phyloP scores from a whole-genome alignment of 2,329 filamentous ascomycete genomes.

The Stachybotrys echinatus region DNA sequence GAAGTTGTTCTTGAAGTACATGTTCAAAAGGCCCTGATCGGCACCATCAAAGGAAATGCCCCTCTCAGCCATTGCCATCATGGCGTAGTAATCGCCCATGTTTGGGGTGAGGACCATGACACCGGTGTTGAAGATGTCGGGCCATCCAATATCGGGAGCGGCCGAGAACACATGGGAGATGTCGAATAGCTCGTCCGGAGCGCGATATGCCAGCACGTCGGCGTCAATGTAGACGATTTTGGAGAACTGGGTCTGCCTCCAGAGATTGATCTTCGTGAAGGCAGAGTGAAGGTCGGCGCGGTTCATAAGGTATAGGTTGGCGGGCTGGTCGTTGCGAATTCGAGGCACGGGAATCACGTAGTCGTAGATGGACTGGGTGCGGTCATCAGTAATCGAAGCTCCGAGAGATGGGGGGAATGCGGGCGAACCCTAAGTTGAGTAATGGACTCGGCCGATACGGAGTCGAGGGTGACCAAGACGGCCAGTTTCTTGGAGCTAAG shows the following conservation, averaged over 20 bases:
- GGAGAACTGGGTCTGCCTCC: conserved; percentile 84
- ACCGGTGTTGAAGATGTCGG: conserved; percentile 96
- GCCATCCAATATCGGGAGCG: conserved; percentile 95
- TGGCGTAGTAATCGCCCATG: conserved; percentile 79
- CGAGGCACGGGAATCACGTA: conserved; percentile 79
- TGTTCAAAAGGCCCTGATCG: conserved; percentile 92
- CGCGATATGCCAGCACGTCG: conserved; percentile 84
- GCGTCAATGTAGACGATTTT: conserved; percentile 94
- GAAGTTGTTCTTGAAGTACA: conserved; percentile 81
- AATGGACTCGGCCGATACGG: conserved; percentile 69
- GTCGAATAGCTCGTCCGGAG: conserved; percentile 88
- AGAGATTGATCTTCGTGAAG: conserved; percentile 94
- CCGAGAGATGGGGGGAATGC: conserved; percentile 63
- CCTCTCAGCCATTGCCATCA: conserved; percentile 75
- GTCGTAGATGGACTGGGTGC: conserved; percentile 70
- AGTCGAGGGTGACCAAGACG: conserved; percentile 76
- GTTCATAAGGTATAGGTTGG: conserved; percentile 88
- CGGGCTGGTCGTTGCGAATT: conserved; percentile 69
- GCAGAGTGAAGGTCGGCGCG: conserved; percentile 84
- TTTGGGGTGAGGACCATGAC: conserved; percentile 88
- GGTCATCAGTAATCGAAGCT: conserved; percentile 17
- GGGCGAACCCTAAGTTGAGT: conserved; percentile 68
- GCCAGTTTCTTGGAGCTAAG: conserved; percentile 73
- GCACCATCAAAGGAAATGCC: conserved; percentile 96
- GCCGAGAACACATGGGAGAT: conserved; percentile 57